Base-by-base conservation (phyloP, 352 stramenopile species). In the Globisporangium yorkense region DNA sequence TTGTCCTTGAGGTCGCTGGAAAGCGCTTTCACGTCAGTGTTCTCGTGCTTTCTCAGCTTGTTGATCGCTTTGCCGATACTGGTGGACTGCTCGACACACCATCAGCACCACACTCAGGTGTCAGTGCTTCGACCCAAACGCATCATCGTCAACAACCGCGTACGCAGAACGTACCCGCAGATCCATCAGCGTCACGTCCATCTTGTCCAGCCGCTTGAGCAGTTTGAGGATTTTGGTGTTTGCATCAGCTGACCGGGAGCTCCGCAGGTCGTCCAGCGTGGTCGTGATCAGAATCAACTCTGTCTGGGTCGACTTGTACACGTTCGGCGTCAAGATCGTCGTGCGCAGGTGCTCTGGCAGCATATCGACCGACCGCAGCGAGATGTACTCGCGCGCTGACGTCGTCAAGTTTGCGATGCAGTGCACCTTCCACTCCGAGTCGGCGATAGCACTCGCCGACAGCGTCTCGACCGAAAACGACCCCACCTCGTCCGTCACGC, bases 21-120 rank as follows among this genome's bases (percentile, higher is more conserved):
- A 4, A 77, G 50, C 7, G 47, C 31, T 29, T 80, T 76, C 21
- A 93, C 62, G 16, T 79, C 67, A n/a, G 56, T 24, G 47, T 90
- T 57, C 10, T 82, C 70, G 50, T 96, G 74, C 57, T 94, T 96
- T 20, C 83, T 78, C 20, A 96, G 66, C 59, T 91, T 92, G 68
- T 92, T 91, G 3, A 96, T 75, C 46, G 75, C 73, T 67, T 94
- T 93, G 13, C 84, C 84, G 50, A 96, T 92, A 48, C 83, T 92
- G 2, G 86, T 96, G 13, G 79, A 81, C 82, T 92, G 50, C 12
- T 18, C 33, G 31, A 18, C 24, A 68, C 21, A 49, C 35, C 2
- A 24, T 52, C 20, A 15, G 18, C 15, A 55, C 47, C 48, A 54
- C 20, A 3, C 3, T 24, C 41, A 24, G 16, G 15, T 18, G 16